Base-by-base conservation (phyloP, 495 filamentous ascomycete species). In the Hyaloscypha hepaticicola region DNA sequence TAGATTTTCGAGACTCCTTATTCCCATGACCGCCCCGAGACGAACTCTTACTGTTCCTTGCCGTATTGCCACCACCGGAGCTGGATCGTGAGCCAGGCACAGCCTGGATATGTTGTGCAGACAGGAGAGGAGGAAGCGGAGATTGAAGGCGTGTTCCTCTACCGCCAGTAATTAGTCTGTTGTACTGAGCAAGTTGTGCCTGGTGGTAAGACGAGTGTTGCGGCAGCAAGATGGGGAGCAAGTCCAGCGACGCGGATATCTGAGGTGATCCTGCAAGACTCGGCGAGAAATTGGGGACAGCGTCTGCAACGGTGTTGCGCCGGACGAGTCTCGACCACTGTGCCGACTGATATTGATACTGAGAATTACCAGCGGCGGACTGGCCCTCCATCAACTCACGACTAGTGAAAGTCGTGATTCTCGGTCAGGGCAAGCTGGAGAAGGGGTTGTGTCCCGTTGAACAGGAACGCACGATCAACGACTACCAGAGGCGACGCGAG, bases 21-120 rank as follows among this genome's bases (percentile, higher is more conserved):
- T 79, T 83, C 82, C 81, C 83, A 85, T 85, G 81, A 79, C 83
- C 79, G 77, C 73, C 80, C 73, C 79, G 79, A 65, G 63, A 69
- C 71, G 73, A 71, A 66, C 53, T 58, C 59, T 71, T 76, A 68
- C 65, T 77, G 73, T 51, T 74, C 68, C 70, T 77, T 75, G 52
- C 69, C 72, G 66, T 84, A 76, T 80, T 81, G 74, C 73, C 66
- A 52, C 66, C 60, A 61, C 66, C 82, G 69, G 80, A 81, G 56
- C 77, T 77, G 21, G 83, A 83, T 48, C 80, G 74, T 65, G 81
- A 78, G 62, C 81, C 73, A 60, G 79, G 72, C 60, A 77, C 74
- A 68, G 77, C 74, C 72, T 82, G 78, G 69, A 77, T 73, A 67
- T 79, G 75, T 63, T 80, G 77, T 60, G 77, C 71, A 29, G 79